Base-by-base conservation (phyloP, 2,329 filamentous ascomycete species). In the Trichophyton mentagrophytes region DNA sequence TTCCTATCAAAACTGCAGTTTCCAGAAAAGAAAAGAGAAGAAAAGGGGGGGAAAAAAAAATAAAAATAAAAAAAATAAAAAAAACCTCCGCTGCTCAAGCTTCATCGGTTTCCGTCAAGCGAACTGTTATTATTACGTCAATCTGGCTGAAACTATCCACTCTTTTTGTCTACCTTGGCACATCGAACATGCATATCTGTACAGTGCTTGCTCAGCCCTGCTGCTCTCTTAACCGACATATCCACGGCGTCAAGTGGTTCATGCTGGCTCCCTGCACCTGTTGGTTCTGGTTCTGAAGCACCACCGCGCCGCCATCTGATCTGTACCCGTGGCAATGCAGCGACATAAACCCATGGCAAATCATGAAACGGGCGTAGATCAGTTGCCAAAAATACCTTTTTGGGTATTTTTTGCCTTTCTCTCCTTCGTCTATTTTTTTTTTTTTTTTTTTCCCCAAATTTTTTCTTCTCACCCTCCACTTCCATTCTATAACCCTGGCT, bases 331-430 rank as follows among this genome's bases (percentile, higher is more conserved):
- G 49, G 49, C 49, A 53, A 27, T 53, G 49, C 49, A 33, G 49
- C n/a, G 9, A 22, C 22, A 27, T 53, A 20, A 44, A 53, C 49
- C 22, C 22, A 30, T 36, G 49, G 22, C 22, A 53, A 33, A 53
- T 15, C 17, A 53, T 53, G 49, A 53, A 53, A 53, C 49, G 49
- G 25, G 49, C 49, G 49, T 53, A 53, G 49, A 53, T 53, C 49
- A 30, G 49, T 53, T 53, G 49, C 49, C 49, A 53, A 53, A 53
- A 30, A 53, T 53, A 53, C 49, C 44, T 53, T 33, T 33, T 33
- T 15, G 49, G 22, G 49, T 53, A 53, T 53, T 53, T 53, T 33
- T 17, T 47, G 9, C 7, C 9, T 22, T 22, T 22, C 3, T 6
- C 13, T 44, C 15, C 9, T 6, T 33, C 30, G 2, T 9, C 11